Evolutionary conservation across 2,329 filamentous ascomycete species (phyloP), one percentile per base, ranked within the genome.

Genomic region (Arthrinium puccinioides): DNA sequence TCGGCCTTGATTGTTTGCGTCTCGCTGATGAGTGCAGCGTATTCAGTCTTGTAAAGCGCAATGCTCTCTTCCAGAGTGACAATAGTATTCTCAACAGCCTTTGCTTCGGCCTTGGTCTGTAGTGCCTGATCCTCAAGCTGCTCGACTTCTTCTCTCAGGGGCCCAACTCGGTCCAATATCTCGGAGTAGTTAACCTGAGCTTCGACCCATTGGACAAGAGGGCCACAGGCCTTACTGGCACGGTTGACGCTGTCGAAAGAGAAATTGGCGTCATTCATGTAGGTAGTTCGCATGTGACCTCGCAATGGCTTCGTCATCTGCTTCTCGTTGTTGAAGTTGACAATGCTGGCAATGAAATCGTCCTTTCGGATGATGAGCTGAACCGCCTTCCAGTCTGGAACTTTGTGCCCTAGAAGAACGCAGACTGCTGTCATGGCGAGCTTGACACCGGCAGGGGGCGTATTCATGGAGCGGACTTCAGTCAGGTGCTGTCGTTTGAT

Each of bases 121-220:
- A 95, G 70, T 21, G 90, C 87, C 59, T 90, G 79, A 42, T 94
- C 84, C 62, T 97, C 88, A 14, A 98, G 77, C 54, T 85, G 72
- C 18, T 77, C 75, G 31, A 98, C 90, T 61, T 98, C 92, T 34
- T 90, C 84, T 56, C 90, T 84, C 39, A 98, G 70, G 18, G 92
- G 92, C 2, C 90, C 94, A 41, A 98, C 88, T 25, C 87, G 81
- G 56, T 97, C 89, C 45, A 98, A 69, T 51, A 98, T 98, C 48
- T 92, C 88, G n/a, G 90, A 95, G 62, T 95, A 98, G 54, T 86
- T 88, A 56, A 98, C 92, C 63, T 98, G 92, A 15, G 92, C 94
- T 59, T 87, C 76, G 4, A 95, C 90, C 92, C 92, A 98, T 57
- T 96, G 88, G 14, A 98, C 90, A 11, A 98, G 74, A 19, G 92